These are phyloP conservation scores for Usnea hakonensis DNA, from an alignment of 495 filamentous ascomycete genomes.

Conservation along the genomic window DNA sequence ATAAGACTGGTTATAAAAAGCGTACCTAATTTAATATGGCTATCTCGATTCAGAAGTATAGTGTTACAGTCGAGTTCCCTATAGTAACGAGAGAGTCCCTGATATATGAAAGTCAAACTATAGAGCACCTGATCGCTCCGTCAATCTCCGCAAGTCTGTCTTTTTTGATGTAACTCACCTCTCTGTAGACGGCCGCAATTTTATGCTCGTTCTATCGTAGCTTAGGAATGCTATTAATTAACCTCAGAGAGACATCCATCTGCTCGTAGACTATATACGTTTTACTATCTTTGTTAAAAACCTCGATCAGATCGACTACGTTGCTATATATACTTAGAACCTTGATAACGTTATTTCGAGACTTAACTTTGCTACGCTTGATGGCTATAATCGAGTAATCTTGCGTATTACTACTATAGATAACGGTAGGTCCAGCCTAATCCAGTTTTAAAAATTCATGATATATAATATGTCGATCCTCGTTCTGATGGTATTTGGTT, in stretches of 20 bases:
- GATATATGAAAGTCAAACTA: conserved; percentile 16
- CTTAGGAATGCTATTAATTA: conserved; percentile 1
- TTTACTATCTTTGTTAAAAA: conserved; percentile 14
- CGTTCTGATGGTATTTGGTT: too few species aligned
- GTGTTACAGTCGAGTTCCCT: conserved; percentile 13
- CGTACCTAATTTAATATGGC: conserved; percentile 17
- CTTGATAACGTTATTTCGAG: not conserved
- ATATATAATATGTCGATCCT: not conserved
- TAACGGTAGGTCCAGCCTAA: conserved; percentile 2
- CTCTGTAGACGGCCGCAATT: conserved; percentile 15
- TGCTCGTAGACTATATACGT: conserved; percentile 17
- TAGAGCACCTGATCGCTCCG: conserved; percentile 5
- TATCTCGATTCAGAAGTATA: conserved; percentile 11
- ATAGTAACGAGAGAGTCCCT: conserved; percentile 12
- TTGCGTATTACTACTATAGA: not conserved
- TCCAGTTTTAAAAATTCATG: conserved; percentile 4
- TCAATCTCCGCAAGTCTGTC: not conserved
- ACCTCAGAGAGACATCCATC: conserved; percentile 16
- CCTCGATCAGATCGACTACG: conserved; percentile 15
- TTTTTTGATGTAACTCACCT: conserved; percentile 4
- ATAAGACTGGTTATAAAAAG: not conserved
- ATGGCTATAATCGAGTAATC: not conserved
- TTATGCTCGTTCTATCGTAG: conserved; percentile 4
- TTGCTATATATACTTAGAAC: not conserved
- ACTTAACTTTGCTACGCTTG: not conserved